Evolutionary conservation across 768 basidiomycete species (phyloP).

Genomic region (Scleroderma citrinum): DNA sequence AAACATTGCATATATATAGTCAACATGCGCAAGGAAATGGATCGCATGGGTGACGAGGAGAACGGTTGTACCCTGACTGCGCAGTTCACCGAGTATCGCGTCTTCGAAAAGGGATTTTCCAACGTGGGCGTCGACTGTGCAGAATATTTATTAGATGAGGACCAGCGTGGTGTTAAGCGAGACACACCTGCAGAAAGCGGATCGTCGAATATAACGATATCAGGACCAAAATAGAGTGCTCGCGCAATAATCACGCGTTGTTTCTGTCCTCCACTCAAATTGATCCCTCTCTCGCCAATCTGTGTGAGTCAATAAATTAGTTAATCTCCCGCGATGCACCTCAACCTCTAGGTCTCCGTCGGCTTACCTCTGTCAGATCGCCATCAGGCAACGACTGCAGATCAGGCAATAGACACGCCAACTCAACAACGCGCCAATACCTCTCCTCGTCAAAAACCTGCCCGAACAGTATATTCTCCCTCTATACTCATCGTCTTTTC

Average conservation of each 20-base stretch:
- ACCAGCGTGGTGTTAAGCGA: neutral
- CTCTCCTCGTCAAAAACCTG: conserved; percentile 54
- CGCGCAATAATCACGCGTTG: conserved; percentile 66
- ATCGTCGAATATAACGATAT: conserved; percentile 58
- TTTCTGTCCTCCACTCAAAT: conserved; percentile 61
- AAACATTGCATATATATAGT: conserved; percentile 45
- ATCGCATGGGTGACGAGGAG: conserved; percentile 51
- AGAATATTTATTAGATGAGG: neutral
- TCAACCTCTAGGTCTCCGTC: neutral
- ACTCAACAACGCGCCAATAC: conserved; percentile 59
- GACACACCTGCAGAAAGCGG: conserved; percentile 54
- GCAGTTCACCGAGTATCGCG: conserved; percentile 49
- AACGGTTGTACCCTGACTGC: conserved; percentile 41
- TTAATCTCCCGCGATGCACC: too few species aligned
- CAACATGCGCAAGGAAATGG: conserved; percentile 46
- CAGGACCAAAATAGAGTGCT: conserved; percentile 60
- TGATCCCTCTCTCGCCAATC: conserved; percentile 72
- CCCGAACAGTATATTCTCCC: conserved; percentile 66
- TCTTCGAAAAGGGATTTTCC: conserved; percentile 61
- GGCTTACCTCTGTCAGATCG: conserved; percentile 60
- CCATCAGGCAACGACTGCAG: conserved; percentile 61
- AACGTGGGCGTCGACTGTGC: conserved; percentile 65
- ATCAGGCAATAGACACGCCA: conserved; percentile 57
- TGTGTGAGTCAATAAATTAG: conserved; percentile 12
- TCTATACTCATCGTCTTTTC: conserved; percentile 31